Base-by-base conservation (phyloP, 1,139 yeast genomes). In the Kluyveromyces sp. region DNA sequence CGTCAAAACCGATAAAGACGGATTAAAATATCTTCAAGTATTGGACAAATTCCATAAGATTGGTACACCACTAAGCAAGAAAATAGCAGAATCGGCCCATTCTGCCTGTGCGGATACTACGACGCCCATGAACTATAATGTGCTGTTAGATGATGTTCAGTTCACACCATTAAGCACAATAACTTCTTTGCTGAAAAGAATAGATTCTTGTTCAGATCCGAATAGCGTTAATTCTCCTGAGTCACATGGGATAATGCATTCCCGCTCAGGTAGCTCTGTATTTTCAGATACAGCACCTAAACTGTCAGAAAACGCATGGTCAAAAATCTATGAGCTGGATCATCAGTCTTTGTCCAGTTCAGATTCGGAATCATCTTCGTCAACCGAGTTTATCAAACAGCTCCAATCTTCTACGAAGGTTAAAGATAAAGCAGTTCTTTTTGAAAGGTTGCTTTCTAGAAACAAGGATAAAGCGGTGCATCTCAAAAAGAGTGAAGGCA, bases 371-470 rank as follows among this genome's bases (percentile, higher is more conserved):
- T 52, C 60, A 7, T 48, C 57, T 20, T 49, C 49, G 16, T 43
- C 49, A 6, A 36, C 36, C 11, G 48, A 47, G 29, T 42, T 46
- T 18, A 31, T 49, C 11, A 40, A 41, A 34, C 50, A 53, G 30
- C 41, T 59, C 29, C 57, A 61, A 46, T 50, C 51, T 28, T 57
- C 65, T 1, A 57, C 49, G 19, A 58, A 54, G 42, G 66, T 61
- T 9, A 56, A 51, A 33, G 64, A 61, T 37, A 61, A 61, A 39
- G 59, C 61, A 1, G 51, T 54, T 19, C 41, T 61, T 25, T 61
- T 59, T 44, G 66, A 61, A 42, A 58, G 50, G 40, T 44, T 60
- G 25, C 48, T 57, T 32, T 43, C 47, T 12, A 39, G 49, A 30
- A 47, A 43, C 22, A 33, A 34, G 12, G 39, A 25, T 42, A 47